Evolutionary conservation across 108 stramenopile species (phyloP).

Genomic region (Parmales sp.): DNA sequence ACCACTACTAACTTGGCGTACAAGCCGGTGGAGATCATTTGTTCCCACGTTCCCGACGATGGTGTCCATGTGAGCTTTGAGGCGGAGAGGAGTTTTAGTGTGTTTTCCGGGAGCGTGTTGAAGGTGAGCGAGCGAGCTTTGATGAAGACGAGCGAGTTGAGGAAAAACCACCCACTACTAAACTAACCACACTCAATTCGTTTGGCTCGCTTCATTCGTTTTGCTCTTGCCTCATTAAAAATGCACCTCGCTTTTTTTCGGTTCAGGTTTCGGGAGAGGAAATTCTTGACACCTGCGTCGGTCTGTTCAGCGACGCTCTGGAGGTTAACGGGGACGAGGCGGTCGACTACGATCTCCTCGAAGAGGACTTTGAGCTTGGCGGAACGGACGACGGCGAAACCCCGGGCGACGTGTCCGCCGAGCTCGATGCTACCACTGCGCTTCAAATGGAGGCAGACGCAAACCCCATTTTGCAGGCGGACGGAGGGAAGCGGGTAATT

Average conservation of each 20-base stretch:
- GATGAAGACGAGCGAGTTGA: no score
- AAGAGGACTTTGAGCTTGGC: background rate
- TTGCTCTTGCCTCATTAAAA: no score
- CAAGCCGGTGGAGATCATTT: background rate
- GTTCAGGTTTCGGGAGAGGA: no score
- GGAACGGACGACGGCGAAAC: background rate
- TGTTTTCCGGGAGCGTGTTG: background rate
- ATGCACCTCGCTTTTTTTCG: no score
- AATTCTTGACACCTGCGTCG: background rate
- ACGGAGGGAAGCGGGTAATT: background rate
- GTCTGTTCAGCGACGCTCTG: background rate
- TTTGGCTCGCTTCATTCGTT: no score
- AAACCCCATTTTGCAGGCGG: background rate
- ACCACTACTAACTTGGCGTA: background rate
- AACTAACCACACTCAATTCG: no score
- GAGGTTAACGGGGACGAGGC: background rate
- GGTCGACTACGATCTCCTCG: slow-evolving; percentile 3
- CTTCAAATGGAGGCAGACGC: background rate
- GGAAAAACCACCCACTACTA: no score
- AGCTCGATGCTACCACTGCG: background rate
- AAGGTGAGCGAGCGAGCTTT: background rate
- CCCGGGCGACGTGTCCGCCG: background rate
- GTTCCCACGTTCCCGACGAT: background rate
- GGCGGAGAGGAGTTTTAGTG: background rate
- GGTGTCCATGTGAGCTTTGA: background rate